Conservation (phyloP, 1,284 basidiomycete species). For the Ceratobasidium theobromae region DNA sequence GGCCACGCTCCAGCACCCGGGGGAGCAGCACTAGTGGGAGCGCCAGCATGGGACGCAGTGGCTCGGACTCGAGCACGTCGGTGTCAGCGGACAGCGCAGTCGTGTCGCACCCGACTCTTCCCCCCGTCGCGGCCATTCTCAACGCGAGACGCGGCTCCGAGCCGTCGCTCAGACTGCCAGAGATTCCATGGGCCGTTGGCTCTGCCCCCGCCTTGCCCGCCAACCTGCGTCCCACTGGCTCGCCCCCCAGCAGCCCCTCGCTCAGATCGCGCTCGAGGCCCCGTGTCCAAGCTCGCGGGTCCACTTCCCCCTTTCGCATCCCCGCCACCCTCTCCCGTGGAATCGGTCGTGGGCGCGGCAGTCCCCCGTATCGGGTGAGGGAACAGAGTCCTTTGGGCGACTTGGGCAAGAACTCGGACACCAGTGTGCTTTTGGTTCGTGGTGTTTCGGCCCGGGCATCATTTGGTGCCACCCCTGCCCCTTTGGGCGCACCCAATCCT, state of each 20-base stretch:
- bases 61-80: conserved; percentile 21
- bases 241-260: background rate
- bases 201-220: background rate
- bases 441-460: too few species aligned
- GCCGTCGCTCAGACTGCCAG: background rate
- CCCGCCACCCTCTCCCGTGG: conserved; percentile 1
- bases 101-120: background rate
- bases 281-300: background rate
- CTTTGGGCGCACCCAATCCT: too few species aligned
- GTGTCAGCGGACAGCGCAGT: background rate
- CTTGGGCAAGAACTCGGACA: background rate
- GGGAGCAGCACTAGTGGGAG: background rate
- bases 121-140: too few species aligned
- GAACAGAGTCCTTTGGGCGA: conserved; percentile 1
- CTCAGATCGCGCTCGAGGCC: background rate
- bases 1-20: background rate
- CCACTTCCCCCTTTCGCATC: conserved; percentile 15
- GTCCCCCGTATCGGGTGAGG: background rate
- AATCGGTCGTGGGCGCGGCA: background rate
- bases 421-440: too few species aligned
- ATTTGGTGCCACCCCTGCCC: too few species aligned
- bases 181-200: background rate
- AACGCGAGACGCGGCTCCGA: conserved; percentile 1
- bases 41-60: conserved; percentile 6
- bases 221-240: background rate